Evolutionary conservation across 306 rosid genomes (phyloP).

Genomic region (Medicago lupulina): DNA sequence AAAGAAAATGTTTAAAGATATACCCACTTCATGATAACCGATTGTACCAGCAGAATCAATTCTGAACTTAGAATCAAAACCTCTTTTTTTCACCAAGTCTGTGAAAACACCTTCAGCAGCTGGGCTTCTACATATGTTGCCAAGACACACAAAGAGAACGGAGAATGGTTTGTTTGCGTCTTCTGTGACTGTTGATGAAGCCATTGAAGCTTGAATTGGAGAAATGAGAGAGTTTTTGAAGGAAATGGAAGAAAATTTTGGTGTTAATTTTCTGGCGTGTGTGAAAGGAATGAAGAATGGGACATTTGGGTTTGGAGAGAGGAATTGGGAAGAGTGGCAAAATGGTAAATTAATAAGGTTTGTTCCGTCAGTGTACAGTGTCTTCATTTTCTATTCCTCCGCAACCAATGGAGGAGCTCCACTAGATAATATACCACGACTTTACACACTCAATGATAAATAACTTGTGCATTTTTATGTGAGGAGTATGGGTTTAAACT

Average conservation of each 20-base stretch:
- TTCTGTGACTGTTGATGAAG: conserved; percentile 52
- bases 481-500: too few relatives aligned
- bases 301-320: conserved; percentile 23
- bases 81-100: conserved; percentile 72
- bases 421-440: too few relatives aligned
- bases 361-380: conserved; percentile 23
- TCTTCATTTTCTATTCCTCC: conserved; percentile 46
- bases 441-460: neutral
- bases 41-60: conserved; percentile 94
- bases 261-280: conserved; percentile 33
- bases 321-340: conserved; percentile 52
- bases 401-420: neutral
- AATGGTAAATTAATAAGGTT: conserved; percentile 49
- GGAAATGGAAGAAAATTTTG: conserved; percentile 32
- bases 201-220: conserved; percentile 64
- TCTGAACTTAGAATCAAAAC: conserved; percentile 59
- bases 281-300: conserved; percentile 33
- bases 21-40: conserved; percentile 73
- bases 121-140: conserved; percentile 96
- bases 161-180: conserved; percentile 63
- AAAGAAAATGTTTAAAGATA: neutral
- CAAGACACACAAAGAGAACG: conserved; percentile 81
- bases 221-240: conserved; percentile 31
- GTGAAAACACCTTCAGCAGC: conserved; percentile 92
- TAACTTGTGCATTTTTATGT: too few relatives aligned